Base-by-base conservation (phyloP, 78 protist species). In the Guillardia theta region DNA sequence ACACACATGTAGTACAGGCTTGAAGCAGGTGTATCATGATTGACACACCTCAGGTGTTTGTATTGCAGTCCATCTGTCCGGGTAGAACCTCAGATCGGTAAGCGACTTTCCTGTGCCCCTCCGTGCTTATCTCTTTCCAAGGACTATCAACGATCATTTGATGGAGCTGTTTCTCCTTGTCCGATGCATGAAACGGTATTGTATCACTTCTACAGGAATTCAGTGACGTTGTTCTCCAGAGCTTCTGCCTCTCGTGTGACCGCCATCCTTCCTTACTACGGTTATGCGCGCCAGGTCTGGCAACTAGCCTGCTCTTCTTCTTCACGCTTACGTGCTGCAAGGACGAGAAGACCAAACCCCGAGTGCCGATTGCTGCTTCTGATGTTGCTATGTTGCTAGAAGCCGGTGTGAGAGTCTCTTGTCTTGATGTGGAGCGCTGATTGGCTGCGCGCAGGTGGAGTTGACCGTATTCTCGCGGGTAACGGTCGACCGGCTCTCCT, bases 131-230 rank as follows among this genome's bases (percentile, higher is more conserved):
- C 39, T 64, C 39, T 64, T 15, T 64, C 45, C 41, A 4, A 18
- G 90, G 6, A 12, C 90, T 45, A 78, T 78, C 45, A 78, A 78
- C 90, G 90, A 78, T 48, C 90, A 78, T 43, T 0, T 78, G 1
- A 78, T 78, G 90, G 90, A 78, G 48, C 90, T 78, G 50, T 78
- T n/a, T 48, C 48, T 78, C 41, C 90, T 78, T 30, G 90, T 78
- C 24, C 90, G 90, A 30, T 78, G 83, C 83, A n/a, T n/a, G n/a
- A n/a, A n/a, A n/a, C n/a, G n/a, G n/a, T n/a, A n/a, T n/a, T n/a
- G n/a, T n/a, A n/a, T n/a, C n/a, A n/a, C n/a, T n/a, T n/a, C n/a
- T n/a, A n/a, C n/a, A n/a, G n/a, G n/a, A n/a, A n/a, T n/a, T 53
- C 12, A 53, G 33, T 21, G 64, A 53, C 19, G 64, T 53, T n/a